Conservation (phyloP, 305 asterid species). For the Ajuga reptans region DNA sequence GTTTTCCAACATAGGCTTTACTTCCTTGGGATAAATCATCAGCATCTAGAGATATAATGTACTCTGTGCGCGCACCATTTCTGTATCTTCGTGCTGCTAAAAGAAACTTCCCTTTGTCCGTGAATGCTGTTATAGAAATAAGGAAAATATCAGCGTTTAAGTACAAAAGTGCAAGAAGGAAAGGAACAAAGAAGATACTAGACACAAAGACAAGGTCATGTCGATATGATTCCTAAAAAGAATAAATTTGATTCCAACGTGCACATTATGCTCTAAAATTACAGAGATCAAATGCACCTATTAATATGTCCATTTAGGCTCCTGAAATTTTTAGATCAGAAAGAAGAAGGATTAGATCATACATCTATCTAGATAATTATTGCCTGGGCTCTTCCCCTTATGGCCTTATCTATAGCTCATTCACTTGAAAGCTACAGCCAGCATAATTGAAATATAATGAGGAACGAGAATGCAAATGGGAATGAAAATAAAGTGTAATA, state of each 20-base stretch:
- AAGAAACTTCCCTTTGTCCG: conserved; percentile 84
- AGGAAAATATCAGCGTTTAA: conserved; percentile 9
- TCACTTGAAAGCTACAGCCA: not conserved
- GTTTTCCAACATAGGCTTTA: conserved; percentile 86
- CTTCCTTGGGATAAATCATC: conserved; percentile 80
- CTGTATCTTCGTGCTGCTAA: conserved; percentile 79
- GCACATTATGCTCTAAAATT: not conserved
- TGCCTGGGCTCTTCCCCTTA: not conserved
- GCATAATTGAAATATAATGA: not conserved
- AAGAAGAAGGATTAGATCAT: not conserved
- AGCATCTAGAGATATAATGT: conserved; percentile 73
- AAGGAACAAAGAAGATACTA: not conserved
- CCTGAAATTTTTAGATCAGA: not conserved
- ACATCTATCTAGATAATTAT: not conserved
- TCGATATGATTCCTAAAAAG: not conserved
- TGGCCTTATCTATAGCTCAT: not conserved
- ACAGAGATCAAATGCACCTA: not conserved
- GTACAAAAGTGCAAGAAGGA: not conserved
- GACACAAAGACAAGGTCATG: not conserved
- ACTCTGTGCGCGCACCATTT: conserved; percentile 74
- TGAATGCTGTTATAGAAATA: conserved; percentile 46
- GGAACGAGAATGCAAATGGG: too few species aligned
- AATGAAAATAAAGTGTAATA: too few species aligned
- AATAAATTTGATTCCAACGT: not conserved
- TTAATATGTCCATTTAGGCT: not conserved